Percentiles rank a stretch among this genome's conserved stretches.
phyloP scores from a whole-genome alignment of 805 yeast genomes.

The Ogataea parapolymorpha region DNA sequence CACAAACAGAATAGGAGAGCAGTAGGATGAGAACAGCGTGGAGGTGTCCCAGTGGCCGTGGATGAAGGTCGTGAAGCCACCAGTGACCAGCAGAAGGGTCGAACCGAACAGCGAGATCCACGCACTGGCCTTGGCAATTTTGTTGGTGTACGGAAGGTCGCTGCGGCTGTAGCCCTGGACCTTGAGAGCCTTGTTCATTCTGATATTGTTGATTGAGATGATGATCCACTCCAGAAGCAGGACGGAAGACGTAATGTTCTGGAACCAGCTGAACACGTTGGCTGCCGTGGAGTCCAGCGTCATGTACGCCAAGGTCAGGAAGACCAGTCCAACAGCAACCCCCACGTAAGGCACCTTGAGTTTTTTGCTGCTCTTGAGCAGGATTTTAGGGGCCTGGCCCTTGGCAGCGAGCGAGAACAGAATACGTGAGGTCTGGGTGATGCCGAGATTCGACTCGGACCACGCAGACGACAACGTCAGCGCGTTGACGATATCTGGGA shows the following conservation, averaged over 20 bases:
- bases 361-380: slow-evolving; percentile 52
- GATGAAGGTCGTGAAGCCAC: slow-evolving; percentile 36
- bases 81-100: slow-evolving; percentile 32
- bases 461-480: slow-evolving; percentile 48
- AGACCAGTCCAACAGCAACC: slow-evolving; percentile 41
- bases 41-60: slow-evolving; percentile 31
- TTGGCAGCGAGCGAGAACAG: slow-evolving; percentile 63
- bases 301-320: slow-evolving; percentile 60
- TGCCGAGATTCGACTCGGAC: slow-evolving; percentile 67
- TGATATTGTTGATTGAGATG: slow-evolving; percentile 44
- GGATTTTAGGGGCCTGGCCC: slow-evolving; percentile 64
- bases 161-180: slow-evolving; percentile 38
- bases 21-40: slow-evolving; percentile 24
- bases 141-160: slow-evolving; percentile 32
- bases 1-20: slow-evolving; percentile 27
- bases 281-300: slow-evolving; percentile 51
- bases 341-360: slow-evolving; percentile 60
- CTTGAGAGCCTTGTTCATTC: slow-evolving; percentile 33
- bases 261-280: slow-evolving; percentile 58
- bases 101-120: slow-evolving; percentile 32
- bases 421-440: slow-evolving; percentile 65
- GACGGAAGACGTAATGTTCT: slow-evolving; percentile 55
- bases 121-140: slow-evolving; percentile 30
- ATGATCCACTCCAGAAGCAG: slow-evolving; percentile 60
- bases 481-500: slow-evolving; percentile 71